A percentile compares a stretch with the other conserved stretches of the same genome.
These are phyloP conservation scores for Cordyceps fumosorosea DNA, from an alignment of 2,329 filamentous ascomycete species.

Conservation along the genomic window DNA sequence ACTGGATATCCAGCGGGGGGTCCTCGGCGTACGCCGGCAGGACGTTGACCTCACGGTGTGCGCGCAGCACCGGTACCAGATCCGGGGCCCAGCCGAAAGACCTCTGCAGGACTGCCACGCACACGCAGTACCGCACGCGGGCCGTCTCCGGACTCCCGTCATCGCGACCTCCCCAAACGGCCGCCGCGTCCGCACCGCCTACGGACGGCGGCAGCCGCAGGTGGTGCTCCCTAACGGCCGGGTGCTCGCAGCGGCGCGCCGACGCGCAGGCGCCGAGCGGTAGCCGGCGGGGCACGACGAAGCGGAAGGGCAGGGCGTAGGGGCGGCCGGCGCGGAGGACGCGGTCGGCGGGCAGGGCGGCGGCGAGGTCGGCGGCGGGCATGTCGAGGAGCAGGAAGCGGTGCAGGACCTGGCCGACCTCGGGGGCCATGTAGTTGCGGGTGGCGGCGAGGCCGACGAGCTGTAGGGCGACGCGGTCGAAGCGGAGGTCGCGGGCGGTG, in stretches of 20 bases:
- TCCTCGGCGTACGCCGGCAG: not conserved
- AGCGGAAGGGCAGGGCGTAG: slow-evolving; percentile 4
- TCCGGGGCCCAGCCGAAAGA: not conserved
- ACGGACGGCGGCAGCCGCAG: slow-evolving; percentile 1
- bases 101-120: not conserved
- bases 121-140: slow-evolving; percentile 1
- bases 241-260: not conserved
- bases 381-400: slow-evolving; percentile 8
- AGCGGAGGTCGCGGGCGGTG: not conserved
- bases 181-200: not conserved
- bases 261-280: not conserved
- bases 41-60: not conserved
- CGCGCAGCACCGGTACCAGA: not conserved
- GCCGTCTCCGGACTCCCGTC: slow-evolving; percentile 4
- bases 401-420: slow-evolving; percentile 3
- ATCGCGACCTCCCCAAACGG: not conserved
- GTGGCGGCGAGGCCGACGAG: slow-evolving; percentile 1
- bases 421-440: slow-evolving; percentile 9
- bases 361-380: not conserved
- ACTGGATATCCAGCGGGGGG: not conserved
- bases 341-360: not conserved
- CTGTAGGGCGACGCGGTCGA: slow-evolving; percentile 5
- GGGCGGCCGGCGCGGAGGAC: slow-evolving; percentile 1
- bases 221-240: slow-evolving; percentile 1
- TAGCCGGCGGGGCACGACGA: not conserved